A percentile compares a stretch with the other conserved stretches of the same genome.
phyloP scores from a whole-genome alignment of 2,329 filamentous ascomycete species.

The Coniochaeta prunicola region DNA sequence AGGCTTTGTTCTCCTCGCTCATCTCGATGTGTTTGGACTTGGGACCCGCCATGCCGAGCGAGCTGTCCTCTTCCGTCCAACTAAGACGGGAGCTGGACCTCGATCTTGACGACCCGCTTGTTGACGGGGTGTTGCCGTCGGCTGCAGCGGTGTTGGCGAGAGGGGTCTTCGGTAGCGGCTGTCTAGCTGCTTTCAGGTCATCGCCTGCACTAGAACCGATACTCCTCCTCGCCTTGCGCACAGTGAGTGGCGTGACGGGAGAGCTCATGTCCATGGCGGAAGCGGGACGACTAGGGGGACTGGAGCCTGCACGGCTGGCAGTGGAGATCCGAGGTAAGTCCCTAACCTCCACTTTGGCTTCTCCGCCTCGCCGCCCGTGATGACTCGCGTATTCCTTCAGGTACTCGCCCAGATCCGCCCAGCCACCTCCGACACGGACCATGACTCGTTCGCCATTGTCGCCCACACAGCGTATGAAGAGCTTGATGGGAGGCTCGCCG shows the following conservation, averaged over 20 bases:
- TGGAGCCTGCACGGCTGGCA: slow-evolving; percentile 19
- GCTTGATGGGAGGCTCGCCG: slow-evolving; percentile 82
- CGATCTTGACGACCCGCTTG: slow-evolving; percentile 37
- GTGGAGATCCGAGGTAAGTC: slow-evolving; percentile 33
- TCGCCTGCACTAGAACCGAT: slow-evolving; percentile 24
- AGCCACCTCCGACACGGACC: slow-evolving; percentile 97
- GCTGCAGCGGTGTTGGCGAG: slow-evolving; percentile 33
- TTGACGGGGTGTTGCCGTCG: slow-evolving; percentile 32
- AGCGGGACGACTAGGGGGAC: slow-evolving; percentile 25
- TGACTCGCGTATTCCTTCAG: slow-evolving; percentile 88
- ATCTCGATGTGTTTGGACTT: slow-evolving; percentile 57
- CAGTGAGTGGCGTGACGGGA: slow-evolving; percentile 38
- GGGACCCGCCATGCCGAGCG: slow-evolving; percentile 65
- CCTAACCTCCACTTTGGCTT: slow-evolving; percentile 52
- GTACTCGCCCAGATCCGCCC: slow-evolving; percentile 94
- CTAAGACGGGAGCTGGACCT: slow-evolving; percentile 45
- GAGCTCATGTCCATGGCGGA: slow-evolving; percentile 28
- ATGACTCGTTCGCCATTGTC: slow-evolving; percentile 89
- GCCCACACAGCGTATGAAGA: slow-evolving; percentile 88
- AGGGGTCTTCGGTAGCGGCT: slow-evolving; percentile 15
- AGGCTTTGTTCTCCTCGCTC: slow-evolving; percentile 66
- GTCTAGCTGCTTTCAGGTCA: slow-evolving; percentile 16
- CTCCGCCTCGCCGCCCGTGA: slow-evolving; percentile 62
- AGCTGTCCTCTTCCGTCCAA: slow-evolving; percentile 53
- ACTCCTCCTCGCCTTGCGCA: slow-evolving; percentile 47